Percentiles rank a stretch among this genome's conserved stretches.
Conservation (phyloP, 129 eudicot species). For the Erigeron canadensis region DNA sequence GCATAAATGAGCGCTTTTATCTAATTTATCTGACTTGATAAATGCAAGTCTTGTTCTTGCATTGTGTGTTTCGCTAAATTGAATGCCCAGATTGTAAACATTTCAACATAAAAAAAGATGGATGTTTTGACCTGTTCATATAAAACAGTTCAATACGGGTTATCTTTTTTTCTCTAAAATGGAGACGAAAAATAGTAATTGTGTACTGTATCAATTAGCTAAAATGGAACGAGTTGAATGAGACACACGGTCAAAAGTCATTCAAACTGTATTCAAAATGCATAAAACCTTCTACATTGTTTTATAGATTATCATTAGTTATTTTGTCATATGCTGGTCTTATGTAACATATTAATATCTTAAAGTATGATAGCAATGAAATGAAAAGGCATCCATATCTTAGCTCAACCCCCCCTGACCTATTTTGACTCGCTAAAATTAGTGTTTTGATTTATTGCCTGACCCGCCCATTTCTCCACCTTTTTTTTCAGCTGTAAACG, state of each 20-base stretch:
- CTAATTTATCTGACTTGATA: neutral
- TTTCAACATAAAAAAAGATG: neutral
- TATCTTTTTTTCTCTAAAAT: neutral
- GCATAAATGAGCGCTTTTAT: neutral
- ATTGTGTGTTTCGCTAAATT: neutral
- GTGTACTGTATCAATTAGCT: neutral
- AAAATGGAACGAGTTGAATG: neutral
- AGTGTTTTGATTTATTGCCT: neutral
- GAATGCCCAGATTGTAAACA: neutral
- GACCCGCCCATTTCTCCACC: neutral
- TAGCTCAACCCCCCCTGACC: neutral
- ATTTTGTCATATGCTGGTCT: neutral
- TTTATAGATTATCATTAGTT: neutral
- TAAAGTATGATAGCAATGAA: neutral
- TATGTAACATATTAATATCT: neutral
- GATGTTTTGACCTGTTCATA: no score
- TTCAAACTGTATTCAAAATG: neutral
- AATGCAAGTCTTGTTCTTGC: neutral
- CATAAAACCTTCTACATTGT: neutral
- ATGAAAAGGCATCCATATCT: neutral
- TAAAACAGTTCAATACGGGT: no score
- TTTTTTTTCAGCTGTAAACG: conserved; percentile 33
- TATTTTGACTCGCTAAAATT: neutral
- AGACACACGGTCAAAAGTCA: neutral
- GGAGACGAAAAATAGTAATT: no score